phyloP scores from a whole-genome alignment of 495 filamentous ascomycete species.

The Penicillium pancosmium region DNA sequence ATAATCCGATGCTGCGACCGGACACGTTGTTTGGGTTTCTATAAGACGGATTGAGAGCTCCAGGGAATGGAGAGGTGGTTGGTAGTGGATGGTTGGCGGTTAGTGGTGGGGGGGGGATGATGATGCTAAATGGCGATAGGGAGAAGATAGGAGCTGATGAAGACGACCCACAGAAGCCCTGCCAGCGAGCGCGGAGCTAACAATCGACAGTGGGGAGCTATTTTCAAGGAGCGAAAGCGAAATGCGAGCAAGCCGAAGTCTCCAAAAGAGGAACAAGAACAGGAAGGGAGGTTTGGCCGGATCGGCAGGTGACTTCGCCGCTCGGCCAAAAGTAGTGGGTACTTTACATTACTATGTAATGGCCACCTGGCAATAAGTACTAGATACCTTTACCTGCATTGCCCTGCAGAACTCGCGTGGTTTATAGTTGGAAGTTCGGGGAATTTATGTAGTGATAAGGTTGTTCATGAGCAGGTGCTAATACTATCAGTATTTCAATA shows the following conservation, averaged over 20 bases:
- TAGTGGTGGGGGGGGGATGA: neutral
- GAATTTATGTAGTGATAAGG: neutral
- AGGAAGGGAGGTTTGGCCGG: slow-evolving; percentile 16
- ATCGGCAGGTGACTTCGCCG: slow-evolving; percentile 36
- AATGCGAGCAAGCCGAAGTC: slow-evolving; percentile 8
- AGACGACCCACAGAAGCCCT: neutral
- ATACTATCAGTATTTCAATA: too few species aligned
- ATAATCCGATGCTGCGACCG: slow-evolving; percentile 7
- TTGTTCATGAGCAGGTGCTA: too few species aligned
- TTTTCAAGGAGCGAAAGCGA: slow-evolving; percentile 1
- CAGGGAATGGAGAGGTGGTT: neutral
- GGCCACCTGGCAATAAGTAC: slow-evolving; percentile 13
- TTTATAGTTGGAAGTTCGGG: neutral
- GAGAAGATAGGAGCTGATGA: neutral
- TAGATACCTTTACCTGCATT: slow-evolving; percentile 8
- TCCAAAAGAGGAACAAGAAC: neutral
- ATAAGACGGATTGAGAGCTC: slow-evolving; percentile 1
- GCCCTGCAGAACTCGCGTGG: neutral
- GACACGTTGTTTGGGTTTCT: neutral
- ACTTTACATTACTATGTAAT: slow-evolving; percentile 22
- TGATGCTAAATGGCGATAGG: neutral
- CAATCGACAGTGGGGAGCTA: slow-evolving; percentile 4
- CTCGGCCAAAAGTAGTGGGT: slow-evolving; percentile 24
- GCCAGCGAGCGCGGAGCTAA: neutral
- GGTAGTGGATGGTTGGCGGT: neutral